Percentiles rank a stretch among this genome's conserved stretches.
phyloP scores from a whole-genome alignment of 345 rosid species.

The Xanthoceras sorbifolium region DNA sequence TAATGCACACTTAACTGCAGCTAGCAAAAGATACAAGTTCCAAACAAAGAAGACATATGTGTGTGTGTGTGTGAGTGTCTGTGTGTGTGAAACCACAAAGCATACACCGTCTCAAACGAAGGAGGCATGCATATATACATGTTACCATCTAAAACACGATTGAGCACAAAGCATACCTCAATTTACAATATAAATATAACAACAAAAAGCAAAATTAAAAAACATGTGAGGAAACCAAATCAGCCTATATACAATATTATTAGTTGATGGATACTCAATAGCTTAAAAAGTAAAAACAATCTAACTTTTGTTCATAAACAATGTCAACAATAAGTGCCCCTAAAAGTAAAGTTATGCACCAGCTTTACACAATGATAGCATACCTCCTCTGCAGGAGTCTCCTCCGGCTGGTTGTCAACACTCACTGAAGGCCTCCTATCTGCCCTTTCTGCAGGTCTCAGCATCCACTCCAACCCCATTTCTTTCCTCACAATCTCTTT shows the following conservation, averaged over 20 bases:
- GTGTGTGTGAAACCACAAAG: no score
- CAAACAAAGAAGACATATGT: neutral
- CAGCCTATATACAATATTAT: neutral
- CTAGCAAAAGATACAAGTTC: neutral
- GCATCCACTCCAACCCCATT: conserved; percentile 90
- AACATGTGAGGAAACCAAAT: neutral
- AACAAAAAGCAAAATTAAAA: conserved; percentile 3
- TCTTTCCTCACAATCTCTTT: conserved; percentile 62
- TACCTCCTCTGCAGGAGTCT: conserved; percentile 61
- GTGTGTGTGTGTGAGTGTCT: no score
- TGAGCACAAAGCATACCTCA: neutral
- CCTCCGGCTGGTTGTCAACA: conserved; percentile 40
- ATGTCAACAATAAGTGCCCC: neutral
- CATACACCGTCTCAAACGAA: neutral
- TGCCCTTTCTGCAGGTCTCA: conserved; percentile 53
- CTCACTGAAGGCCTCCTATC: conserved; percentile 35
- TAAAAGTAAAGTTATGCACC: neutral
- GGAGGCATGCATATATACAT: neutral
- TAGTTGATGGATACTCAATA: neutral
- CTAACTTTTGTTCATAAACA: neutral
- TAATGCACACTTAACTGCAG: neutral
- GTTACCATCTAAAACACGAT: neutral
- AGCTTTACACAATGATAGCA: neutral
- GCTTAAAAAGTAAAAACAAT: neutral
- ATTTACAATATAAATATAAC: neutral